Conservation (phyloP, 306 rosid genomes). For the Myrica gale region DNA sequence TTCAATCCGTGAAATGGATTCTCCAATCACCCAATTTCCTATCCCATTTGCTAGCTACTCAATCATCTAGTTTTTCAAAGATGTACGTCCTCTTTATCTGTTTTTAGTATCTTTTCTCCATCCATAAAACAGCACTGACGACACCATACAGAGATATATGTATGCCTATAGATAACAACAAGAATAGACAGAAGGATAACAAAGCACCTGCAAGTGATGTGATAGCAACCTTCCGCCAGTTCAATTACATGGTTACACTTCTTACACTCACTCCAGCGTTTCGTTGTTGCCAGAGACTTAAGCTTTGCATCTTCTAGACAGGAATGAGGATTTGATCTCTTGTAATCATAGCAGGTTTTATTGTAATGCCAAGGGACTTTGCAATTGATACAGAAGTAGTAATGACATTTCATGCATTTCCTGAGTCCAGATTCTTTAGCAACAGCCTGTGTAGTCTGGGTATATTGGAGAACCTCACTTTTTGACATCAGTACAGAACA, state of each 20-base stretch:
- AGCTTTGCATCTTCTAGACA: slow-evolving; percentile 43
- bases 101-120: not conserved
- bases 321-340: too few relatives aligned
- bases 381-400: too few relatives aligned
- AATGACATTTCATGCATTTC: slow-evolving; percentile 56
- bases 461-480: slow-evolving; percentile 34
- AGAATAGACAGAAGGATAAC: not conserved
- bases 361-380: too few relatives aligned
- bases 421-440: slow-evolving; percentile 35
- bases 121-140: not conserved
- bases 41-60: not conserved
- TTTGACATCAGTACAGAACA: slow-evolving; percentile 55
- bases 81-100: not conserved
- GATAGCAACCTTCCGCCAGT: slow-evolving; percentile 60
- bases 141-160: not conserved
- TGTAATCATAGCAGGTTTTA: too few relatives aligned
- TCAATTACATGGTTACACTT: slow-evolving; percentile 57
- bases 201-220: slow-evolving; percentile 60
- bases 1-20: not conserved
- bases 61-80: not conserved
- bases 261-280: slow-evolving; percentile 51
- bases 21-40: not conserved
- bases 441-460: slow-evolving; percentile 11
- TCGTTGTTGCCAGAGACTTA: slow-evolving; percentile 35
- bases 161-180: not conserved